These are phyloP conservation scores for Linum tenue DNA, from an alignment of 345 rosid species.

Conservation along the genomic window DNA sequence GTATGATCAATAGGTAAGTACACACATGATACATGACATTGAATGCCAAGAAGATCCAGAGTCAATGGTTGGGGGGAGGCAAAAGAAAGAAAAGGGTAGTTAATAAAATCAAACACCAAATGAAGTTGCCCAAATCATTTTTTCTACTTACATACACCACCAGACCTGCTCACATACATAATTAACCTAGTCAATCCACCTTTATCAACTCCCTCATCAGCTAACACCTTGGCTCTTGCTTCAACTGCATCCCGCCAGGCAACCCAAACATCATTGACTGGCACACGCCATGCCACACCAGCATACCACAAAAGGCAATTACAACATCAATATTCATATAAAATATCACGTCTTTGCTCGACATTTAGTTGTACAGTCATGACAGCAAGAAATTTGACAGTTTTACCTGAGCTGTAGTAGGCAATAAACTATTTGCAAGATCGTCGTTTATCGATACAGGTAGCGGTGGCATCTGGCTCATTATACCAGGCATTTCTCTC, in stretches of 20 bases:
- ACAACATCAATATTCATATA: no score
- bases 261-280: constrained; percentile 52
- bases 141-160: constrained; percentile 29
- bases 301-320: neutral
- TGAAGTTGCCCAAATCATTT: neutral
- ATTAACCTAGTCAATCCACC: constrained; percentile 17
- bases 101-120: constrained; percentile 2
- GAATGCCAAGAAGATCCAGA: no score
- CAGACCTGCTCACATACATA: constrained; percentile 1
- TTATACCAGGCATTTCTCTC: constrained; percentile 70
- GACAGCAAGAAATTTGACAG: neutral
- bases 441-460: constrained; percentile 53
- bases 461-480: constrained; percentile 90
- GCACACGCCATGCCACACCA: neutral
- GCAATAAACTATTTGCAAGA: constrained; percentile 54
- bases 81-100: no score
- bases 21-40: neutral
- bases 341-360: no score
- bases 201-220: constrained; percentile 16
- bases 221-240: constrained; percentile 90
- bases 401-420: constrained; percentile 42
- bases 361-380: no score
- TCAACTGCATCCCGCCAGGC: constrained; percentile 45
- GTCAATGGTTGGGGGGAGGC: no score
- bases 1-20: neutral